These are phyloP conservation scores for Phytophthora crassamura DNA, from an alignment of 352 stramenopile species.

Conservation along the genomic window DNA sequence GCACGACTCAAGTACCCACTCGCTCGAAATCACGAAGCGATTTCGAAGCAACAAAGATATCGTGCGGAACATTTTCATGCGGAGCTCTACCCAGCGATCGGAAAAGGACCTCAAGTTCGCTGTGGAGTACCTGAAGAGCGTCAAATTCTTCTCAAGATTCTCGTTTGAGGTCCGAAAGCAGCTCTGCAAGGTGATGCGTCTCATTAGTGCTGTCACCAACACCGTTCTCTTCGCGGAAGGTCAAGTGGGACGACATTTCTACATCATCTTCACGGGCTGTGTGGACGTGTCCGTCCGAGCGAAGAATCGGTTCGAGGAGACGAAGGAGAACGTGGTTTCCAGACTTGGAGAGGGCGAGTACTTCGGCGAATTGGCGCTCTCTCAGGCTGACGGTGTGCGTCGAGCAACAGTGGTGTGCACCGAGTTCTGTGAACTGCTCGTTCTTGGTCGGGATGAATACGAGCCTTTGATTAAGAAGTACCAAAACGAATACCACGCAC, in stretches of 20 bases:
- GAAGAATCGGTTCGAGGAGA: slow-evolving; percentile 81
- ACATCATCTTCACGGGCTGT: slow-evolving; percentile 83
- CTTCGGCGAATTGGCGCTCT: slow-evolving; percentile 82
- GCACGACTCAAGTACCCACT: slow-evolving; percentile 49
- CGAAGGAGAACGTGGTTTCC: slow-evolving; percentile 69
- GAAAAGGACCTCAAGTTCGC: slow-evolving; percentile 89
- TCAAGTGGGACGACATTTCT: slow-evolving; percentile 79
- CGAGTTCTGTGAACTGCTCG: slow-evolving; percentile 81
- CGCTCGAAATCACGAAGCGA: slow-evolving; percentile 74
- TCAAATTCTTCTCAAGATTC: slow-evolving; percentile 90
- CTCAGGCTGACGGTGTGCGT: slow-evolving; percentile 65
- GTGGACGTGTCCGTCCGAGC: slow-evolving; percentile 73
- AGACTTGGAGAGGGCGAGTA: slow-evolving; percentile 75
- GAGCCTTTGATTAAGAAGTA: slow-evolving; percentile 86
- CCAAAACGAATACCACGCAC: slow-evolving; percentile 82
- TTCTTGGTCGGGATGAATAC: slow-evolving; percentile 82
- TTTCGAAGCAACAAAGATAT: slow-evolving; percentile 91
- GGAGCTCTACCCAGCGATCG: slow-evolving; percentile 64
- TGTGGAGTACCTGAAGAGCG: slow-evolving; percentile 85
- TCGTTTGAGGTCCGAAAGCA: slow-evolving; percentile 89
- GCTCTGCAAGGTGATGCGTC: slow-evolving; percentile 81
- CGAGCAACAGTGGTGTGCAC: slow-evolving; percentile 73
- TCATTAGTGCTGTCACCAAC: slow-evolving; percentile 81
- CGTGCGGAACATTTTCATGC: slow-evolving; percentile 86
- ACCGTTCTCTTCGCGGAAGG: slow-evolving; percentile 85